These are phyloP conservation scores for Tetraselmis chui DNA, from an alignment of 139 green algal genomes.

Conservation along the genomic window DNA sequence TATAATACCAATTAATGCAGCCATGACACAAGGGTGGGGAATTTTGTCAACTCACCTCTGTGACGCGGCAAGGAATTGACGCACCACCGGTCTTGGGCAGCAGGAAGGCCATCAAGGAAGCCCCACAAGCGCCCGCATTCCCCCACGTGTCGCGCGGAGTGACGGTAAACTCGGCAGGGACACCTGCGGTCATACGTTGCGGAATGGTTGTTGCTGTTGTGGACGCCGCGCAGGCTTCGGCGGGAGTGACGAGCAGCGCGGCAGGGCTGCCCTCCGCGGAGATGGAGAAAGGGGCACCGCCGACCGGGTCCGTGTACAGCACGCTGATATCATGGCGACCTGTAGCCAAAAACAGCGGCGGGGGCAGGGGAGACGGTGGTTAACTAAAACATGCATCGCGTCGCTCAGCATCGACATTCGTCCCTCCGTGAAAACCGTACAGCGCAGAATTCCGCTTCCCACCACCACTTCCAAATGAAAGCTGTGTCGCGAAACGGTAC, in stretches of 20 bases:
- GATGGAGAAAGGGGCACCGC: neutral
- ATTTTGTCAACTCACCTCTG: too few relatives aligned
- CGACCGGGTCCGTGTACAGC: neutral
- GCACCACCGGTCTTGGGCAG: neutral
- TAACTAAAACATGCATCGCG: too few relatives aligned
- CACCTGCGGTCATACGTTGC: slow-evolving; percentile 1
- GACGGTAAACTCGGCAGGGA: slow-evolving; percentile 2
- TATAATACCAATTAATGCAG: too few relatives aligned
- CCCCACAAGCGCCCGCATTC: slow-evolving; percentile 17
- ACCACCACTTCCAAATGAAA: too few relatives aligned
- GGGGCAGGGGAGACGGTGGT: too few relatives aligned
- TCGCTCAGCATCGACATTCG: too few relatives aligned
- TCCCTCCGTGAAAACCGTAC: too few relatives aligned
- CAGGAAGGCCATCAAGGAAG: neutral
- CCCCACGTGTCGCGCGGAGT: slow-evolving; percentile 11
- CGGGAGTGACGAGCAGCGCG: neutral
- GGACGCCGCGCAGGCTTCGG: neutral
- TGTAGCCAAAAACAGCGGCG: neutral
- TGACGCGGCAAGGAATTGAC: neutral
- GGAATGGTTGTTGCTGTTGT: neutral
- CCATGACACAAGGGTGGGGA: too few relatives aligned
- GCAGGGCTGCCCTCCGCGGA: neutral
- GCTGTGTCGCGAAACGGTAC: too few relatives aligned
- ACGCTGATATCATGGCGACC: neutral
- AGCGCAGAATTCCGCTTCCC: too few relatives aligned